Evolutionary conservation across 192 early-diverging fungal genomes (phyloP), one percentile per base, ranked within the genome.

Genomic region (Coemansia sp.): DNA sequence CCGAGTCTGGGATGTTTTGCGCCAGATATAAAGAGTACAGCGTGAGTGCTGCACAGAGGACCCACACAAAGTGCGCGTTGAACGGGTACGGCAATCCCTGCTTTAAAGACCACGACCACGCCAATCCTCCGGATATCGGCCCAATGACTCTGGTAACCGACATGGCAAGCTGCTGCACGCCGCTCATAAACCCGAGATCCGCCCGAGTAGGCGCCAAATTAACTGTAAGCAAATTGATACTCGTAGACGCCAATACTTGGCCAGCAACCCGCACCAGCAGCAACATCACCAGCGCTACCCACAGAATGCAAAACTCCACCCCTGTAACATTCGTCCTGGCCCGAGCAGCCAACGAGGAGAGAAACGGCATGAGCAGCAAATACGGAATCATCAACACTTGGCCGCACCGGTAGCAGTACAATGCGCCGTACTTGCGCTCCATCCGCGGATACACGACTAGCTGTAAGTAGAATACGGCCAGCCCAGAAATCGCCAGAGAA

Each of bases 371-470:
- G n/a, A n/a, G n/a, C n/a, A n/a, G n/a, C n/a, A n/a, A n/a, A n/a
- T n/a, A n/a, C n/a, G n/a, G n/a, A n/a, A n/a, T n/a, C n/a, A n/a
- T n/a, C n/a, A n/a, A n/a, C n/a, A n/a, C n/a, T n/a, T n/a, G n/a
- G n/a, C n/a, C n/a, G n/a, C n/a, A n/a, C n/a, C n/a, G n/a, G 63
- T 76, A 84, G n/a, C 80, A 76, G n/a, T 46, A 46, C 0, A 87
- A 37, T 0, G 64, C 60, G 27, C 86, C 86, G 49, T 84, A 73
- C 32, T 66, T 72, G 12, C 62, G 56, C 17, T 67, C 73, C 2
- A 85, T 53, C 1, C 65, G 41, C 11, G 85, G 86, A 24, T 86
- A 86, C 0, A 71, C n/a, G n/a, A n/a, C n/a, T n/a, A n/a, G n/a
- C n/a, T n/a, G n/a, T n/a, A n/a, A n/a, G n/a, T n/a, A n/a, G n/a